Base-by-base conservation (phyloP, 345 rosid species). In the Atalantia buxifolia region DNA sequence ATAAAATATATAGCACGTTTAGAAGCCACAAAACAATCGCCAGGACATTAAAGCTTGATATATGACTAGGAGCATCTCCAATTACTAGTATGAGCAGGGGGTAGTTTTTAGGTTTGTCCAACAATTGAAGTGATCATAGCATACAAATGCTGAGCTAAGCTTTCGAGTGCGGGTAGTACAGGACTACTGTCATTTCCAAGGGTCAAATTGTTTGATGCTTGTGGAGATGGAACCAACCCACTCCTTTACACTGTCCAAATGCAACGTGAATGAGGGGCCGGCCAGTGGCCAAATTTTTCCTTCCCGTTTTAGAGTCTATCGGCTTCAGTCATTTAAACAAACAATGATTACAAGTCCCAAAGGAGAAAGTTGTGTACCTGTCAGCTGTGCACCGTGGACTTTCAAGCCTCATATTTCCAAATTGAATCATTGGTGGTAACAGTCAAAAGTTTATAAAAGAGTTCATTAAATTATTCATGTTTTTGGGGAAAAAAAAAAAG, bases 171-270 rank as follows among this genome's bases (percentile, higher is more conserved):
- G 50, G 50, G 50, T 45, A 1, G 5, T 45, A 45, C 50, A 14
- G 9, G 31, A 28, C 9, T 63, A 6, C 9, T 1, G 38, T 63
- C 38, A 63, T 63, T 22, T 14, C 31, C 36, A 63, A n/a, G 36
- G 30, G 67, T 63, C 67, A 28, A 63, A 16, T 63, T 63, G 38
- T 30, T 12, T 13, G 16, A 45, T 45, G 50, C 50, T 45, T 18
- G 68, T 57, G 66, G 18, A 36, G 76, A 57, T 59, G 66, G 10
- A 24, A 73, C 66, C 76, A 73, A 73, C 76, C 76, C 76, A 73
- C 76, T 73, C 42, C 6, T 53, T 18, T 53, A 16, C 5, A 50
- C 56, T 1, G 56, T 14, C 56, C 50, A 10, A 42, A 42, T 12
- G 16, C 50, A 42, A 12, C 14, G 50, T 0, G 14, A 2, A 3